phyloP scores from a whole-genome alignment of 805 yeast species.

The Teunomyces lycoperdinae region DNA sequence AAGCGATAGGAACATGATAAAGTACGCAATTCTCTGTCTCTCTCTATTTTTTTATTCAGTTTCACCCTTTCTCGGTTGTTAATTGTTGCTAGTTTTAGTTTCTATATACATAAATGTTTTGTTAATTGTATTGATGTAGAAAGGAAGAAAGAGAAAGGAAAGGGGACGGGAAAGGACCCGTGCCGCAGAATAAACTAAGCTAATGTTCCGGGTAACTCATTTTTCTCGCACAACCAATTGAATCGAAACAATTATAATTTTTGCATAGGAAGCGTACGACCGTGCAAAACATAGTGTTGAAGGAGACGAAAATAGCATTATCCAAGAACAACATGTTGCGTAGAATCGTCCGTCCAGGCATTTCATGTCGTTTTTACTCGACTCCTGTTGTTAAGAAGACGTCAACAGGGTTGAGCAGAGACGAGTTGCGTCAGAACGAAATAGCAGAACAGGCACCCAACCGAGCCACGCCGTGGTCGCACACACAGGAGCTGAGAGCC shows the following conservation, averaged over 20 bases:
- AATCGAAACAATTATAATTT: constrained; percentile 3
- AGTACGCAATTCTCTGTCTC: neutral
- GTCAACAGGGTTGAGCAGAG: constrained; percentile 15
- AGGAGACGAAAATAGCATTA: too few relatives aligned
- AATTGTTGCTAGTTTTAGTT: neutral
- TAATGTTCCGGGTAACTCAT: neutral
- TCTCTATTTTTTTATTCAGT: neutral
- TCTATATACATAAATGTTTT: neutral
- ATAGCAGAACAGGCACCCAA: constrained; percentile 71
- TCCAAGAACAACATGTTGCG: constrained; percentile 8
- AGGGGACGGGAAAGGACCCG: neutral
- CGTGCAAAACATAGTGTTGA: neutral
- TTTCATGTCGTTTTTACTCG: constrained; percentile 11
- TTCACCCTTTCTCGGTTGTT: neutral
- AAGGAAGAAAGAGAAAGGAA: neutral
- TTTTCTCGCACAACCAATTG: neutral
- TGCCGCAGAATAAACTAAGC: neutral
- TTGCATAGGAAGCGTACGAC: neutral
- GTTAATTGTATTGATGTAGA: neutral
- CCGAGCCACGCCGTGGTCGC: constrained; percentile 67
- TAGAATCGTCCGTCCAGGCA: constrained; percentile 8
- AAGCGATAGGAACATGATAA: constrained; percentile 2
- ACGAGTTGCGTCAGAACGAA: constrained; percentile 21
- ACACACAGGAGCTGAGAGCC: constrained; percentile 58
- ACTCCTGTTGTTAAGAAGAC: constrained; percentile 9